phyloP scores from a whole-genome alignment of 148 eudicot species.

The Rhododendron simsii region DNA sequence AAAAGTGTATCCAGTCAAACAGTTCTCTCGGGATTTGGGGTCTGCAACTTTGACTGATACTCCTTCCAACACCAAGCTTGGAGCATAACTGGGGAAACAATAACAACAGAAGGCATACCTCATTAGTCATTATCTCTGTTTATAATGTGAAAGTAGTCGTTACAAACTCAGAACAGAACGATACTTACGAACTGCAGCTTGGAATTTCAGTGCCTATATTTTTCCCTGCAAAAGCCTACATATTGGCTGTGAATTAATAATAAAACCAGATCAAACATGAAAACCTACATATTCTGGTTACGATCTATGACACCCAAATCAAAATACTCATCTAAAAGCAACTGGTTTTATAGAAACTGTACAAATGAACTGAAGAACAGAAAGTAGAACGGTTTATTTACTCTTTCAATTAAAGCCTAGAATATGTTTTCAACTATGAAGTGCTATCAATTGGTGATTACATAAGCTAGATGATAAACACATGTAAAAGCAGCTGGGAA shows the following conservation, averaged over 20 bases:
- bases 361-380: neutral
- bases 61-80: conserved; percentile 70
- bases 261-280: neutral
- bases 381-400: neutral
- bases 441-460: neutral
- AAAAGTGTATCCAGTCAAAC: conserved; percentile 73
- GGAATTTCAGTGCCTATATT: conserved; percentile 67
- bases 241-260: conserved; percentile 8
- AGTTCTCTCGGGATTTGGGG: conserved; percentile 61
- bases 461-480: neutral
- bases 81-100: conserved; percentile 52
- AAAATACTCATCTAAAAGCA: neutral
- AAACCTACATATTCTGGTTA: neutral
- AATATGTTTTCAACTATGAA: neutral
- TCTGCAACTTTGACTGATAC: conserved; percentile 64
- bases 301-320: neutral
- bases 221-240: conserved; percentile 50
- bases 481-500: neutral
- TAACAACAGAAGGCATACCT: neutral
- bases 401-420: neutral
- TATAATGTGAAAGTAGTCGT: neutral
- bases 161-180: neutral
- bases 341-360: neutral
- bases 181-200: conserved; percentile 62
- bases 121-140: neutral